Conservation (phyloP, 805 yeast genomes). For the Sugiyamaella boreocaroliniensis region DNA sequence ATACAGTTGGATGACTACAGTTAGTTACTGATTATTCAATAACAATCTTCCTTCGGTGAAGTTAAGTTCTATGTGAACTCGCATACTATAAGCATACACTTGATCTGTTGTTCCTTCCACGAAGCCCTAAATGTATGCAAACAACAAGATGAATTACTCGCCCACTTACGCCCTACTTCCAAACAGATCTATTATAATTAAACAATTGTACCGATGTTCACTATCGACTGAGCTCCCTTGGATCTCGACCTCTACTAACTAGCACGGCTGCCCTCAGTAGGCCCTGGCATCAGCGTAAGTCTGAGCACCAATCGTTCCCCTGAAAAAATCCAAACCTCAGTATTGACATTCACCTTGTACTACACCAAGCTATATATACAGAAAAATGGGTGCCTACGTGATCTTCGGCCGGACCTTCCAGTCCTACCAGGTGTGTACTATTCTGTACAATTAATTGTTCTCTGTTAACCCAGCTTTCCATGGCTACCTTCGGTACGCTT, state of each 20-base stretch:
- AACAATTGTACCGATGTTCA: too few species aligned
- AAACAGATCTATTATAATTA: too few species aligned
- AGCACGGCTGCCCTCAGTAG: conserved; percentile 2
- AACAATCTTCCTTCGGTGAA: too few species aligned
- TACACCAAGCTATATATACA: neutral
- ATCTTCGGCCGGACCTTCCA: conserved; percentile 80
- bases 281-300: conserved; percentile 3
- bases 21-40: too few species aligned
- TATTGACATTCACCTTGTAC: neutral
- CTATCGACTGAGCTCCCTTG: too few species aligned
- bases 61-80: too few species aligned
- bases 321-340: conserved; percentile 1
- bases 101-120: too few species aligned
- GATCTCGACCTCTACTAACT: neutral
- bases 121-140: too few species aligned
- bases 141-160: too few species aligned
- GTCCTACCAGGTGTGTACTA: conserved; percentile 58
- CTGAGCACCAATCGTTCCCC: conserved; percentile 6
- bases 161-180: too few species aligned
- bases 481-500: conserved; percentile 72
- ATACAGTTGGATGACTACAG: too few species aligned
- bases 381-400: conserved; percentile 70
- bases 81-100: too few species aligned
- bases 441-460: neutral
- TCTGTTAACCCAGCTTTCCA: conserved; percentile 46